phyloP scores from a whole-genome alignment of 805 yeast genomes.

The Lipomyces yamadae region DNA sequence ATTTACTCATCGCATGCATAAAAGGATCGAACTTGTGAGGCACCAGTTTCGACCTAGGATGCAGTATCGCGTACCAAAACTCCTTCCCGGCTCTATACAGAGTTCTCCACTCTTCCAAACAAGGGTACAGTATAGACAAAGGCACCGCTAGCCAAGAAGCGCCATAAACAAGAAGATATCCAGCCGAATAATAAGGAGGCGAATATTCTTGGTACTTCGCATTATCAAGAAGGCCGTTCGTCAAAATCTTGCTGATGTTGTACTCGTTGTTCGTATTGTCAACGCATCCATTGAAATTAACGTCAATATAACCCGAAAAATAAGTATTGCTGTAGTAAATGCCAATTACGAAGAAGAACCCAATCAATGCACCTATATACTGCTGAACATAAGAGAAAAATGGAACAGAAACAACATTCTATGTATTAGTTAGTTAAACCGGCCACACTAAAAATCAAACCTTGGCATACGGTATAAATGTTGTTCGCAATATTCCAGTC shows the following conservation, averaged over 20 bases:
- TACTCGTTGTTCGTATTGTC: conserved; percentile 45
- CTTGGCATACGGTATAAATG: not conserved
- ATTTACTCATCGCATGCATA: conserved; percentile 58
- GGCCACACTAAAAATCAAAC: too few species aligned
- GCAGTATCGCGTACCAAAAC: not conserved
- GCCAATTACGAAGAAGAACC: conserved; percentile 59
- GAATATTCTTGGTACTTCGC: conserved; percentile 61
- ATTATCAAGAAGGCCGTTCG: conserved; percentile 52
- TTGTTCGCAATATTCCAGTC: conserved; percentile 64
- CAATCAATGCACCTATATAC: conserved; percentile 49
- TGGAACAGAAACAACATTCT: conserved; percentile 46
- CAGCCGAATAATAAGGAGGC: conserved; percentile 60
- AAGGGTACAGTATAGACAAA: conserved; percentile 55
- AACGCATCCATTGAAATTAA: conserved; percentile 53
- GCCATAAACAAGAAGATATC: conserved; percentile 57
- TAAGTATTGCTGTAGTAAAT: conserved; percentile 59
- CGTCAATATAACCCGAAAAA: conserved; percentile 49
- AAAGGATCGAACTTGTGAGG: conserved; percentile 37
- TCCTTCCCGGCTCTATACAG: conserved; percentile 1
- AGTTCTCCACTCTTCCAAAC: conserved; percentile 48
- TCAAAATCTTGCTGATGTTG: conserved; percentile 54
- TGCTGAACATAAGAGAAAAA: conserved; percentile 53
- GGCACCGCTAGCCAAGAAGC: conserved; percentile 59
- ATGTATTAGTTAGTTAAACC: conserved; percentile 41
- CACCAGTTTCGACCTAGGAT: not conserved